Conservation (phyloP, 345 rosid genomes). For the Eucalyptus brandiana region DNA sequence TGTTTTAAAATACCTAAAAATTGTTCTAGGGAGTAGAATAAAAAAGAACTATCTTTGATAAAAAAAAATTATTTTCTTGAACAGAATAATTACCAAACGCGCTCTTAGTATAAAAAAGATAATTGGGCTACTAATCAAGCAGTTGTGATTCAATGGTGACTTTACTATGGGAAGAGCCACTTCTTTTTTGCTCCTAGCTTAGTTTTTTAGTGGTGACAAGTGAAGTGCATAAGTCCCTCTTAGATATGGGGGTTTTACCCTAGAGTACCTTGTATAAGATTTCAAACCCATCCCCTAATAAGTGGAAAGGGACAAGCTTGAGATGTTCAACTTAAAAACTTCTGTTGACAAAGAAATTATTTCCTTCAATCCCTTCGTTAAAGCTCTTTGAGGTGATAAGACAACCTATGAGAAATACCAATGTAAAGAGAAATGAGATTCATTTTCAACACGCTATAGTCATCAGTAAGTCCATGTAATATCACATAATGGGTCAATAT, state of each 20-base stretch:
- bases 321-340: background rate
- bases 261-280: background rate
- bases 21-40: rapidly evolving
- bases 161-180: background rate
- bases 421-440: background rate
- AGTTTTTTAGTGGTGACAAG: background rate
- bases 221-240: background rate
- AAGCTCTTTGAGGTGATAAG: background rate
- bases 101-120: background rate
- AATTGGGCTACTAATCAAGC: background rate
- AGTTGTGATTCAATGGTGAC: background rate
- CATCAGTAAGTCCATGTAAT: background rate
- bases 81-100: rapidly evolving
- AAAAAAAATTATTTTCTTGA: rapidly evolving
- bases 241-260: background rate
- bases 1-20: too few relatives aligned
- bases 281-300: background rate
- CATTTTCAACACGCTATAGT: background rate
- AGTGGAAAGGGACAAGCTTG: background rate
- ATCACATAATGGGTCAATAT: background rate
- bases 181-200: background rate
- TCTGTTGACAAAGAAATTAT: background rate
- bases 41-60: too few relatives aligned
- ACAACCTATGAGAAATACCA: background rate
- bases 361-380: background rate